phyloP scores from a whole-genome alignment of 129 eudicot species.

The Lactuca saligna region DNA sequence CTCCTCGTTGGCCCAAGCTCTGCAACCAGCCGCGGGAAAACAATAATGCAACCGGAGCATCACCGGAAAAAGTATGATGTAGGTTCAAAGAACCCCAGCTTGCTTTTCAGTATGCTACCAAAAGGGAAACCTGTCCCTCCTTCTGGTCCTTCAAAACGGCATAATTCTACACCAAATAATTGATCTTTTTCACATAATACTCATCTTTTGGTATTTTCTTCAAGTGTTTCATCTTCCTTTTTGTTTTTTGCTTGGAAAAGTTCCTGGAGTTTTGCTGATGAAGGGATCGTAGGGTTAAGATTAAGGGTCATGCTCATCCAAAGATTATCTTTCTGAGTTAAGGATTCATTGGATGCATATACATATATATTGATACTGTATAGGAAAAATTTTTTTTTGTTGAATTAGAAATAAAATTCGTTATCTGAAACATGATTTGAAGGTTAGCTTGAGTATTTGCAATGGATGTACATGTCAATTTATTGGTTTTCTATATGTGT shows the following conservation, averaged over 20 bases:
- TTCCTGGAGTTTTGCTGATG: constrained; percentile 30
- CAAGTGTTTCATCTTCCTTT: not conserved
- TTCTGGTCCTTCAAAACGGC: constrained; percentile 81
- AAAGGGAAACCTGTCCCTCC: constrained; percentile 61
- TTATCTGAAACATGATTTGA: constrained; percentile 16
- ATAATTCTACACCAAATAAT: constrained; percentile 37
- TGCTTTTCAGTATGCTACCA: constrained; percentile 41
- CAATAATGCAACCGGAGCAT: constrained; percentile 31
- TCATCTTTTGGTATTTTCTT: constrained; percentile 11
- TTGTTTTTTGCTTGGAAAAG: not conserved
- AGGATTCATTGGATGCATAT: not conserved
- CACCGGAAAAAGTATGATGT: constrained; percentile 20
- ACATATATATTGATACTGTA: constrained; percentile 25
- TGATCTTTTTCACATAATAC: not conserved
- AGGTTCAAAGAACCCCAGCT: constrained; percentile 12
- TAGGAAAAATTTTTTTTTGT: constrained; percentile 24
- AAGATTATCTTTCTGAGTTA: constrained; percentile 7
- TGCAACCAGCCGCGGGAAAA: constrained; percentile 40
- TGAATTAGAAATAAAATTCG: constrained; percentile 2
- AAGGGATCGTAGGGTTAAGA: constrained; percentile 3
- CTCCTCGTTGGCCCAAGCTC: constrained; percentile 35
- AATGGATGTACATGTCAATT: constrained; percentile 4
- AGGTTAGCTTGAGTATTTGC: constrained; percentile 1
- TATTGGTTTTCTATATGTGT: not conserved
- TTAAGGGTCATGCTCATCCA: not conserved